These are phyloP conservation scores for Wallacemonas sp. DNA, from an alignment of 208 protist species.

Conservation along the genomic window DNA sequence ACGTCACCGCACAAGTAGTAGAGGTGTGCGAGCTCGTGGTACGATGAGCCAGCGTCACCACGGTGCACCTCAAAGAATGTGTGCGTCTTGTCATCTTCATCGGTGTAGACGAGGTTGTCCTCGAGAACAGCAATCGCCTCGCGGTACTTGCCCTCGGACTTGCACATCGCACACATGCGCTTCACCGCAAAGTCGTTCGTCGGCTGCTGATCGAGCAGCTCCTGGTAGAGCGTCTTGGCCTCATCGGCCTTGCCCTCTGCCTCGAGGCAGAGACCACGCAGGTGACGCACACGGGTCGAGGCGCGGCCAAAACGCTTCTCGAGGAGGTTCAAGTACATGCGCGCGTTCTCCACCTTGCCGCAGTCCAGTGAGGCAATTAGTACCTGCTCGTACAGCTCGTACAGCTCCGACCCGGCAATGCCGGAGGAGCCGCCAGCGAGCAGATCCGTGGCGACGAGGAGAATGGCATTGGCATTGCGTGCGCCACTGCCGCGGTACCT, in stretches of 20 bases:
- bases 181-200: constrained; percentile 67
- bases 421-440: constrained; percentile 60
- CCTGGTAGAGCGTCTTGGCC: constrained; percentile 59
- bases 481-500: constrained; percentile 40
- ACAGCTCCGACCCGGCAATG: constrained; percentile 47
- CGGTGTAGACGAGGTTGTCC: constrained; percentile 58
- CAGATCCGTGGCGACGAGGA: constrained; percentile 73
- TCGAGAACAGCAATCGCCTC: constrained; percentile 74
- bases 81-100: constrained; percentile 65
- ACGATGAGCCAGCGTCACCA: constrained; percentile 29
- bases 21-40: constrained; percentile 69
- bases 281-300: constrained; percentile 65
- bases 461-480: constrained; percentile 63
- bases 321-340: constrained; percentile 60
- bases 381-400: constrained; percentile 74
- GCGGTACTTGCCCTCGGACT: constrained; percentile 63
- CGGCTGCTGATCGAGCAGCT: constrained; percentile 50
- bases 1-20: constrained; percentile 61
- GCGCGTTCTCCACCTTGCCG: constrained; percentile 53
- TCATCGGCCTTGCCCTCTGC: constrained; percentile 54
- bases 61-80: constrained; percentile 69
- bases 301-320: constrained; percentile 74
- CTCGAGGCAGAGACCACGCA: constrained; percentile 78
- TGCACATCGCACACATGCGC: constrained; percentile 68
- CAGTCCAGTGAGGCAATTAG: constrained; percentile 80